phyloP scores from a whole-genome alignment of 768 basidiomycete genomes.

The Collybia nuda region DNA sequence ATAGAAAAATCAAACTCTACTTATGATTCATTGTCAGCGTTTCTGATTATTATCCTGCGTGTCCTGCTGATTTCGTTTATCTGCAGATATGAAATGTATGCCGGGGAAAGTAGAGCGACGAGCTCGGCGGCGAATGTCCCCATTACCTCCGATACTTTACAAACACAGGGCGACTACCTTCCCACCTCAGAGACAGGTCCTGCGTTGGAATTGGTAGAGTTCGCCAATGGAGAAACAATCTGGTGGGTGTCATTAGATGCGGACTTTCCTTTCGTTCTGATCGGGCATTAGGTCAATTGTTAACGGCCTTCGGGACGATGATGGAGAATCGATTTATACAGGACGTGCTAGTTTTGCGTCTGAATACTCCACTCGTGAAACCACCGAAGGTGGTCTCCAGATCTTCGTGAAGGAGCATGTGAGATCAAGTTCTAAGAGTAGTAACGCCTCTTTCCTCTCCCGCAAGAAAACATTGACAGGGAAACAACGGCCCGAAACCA shows the following conservation, averaged over 20 bases:
- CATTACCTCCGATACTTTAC: constrained; percentile 28
- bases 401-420: constrained; percentile 77
- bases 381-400: constrained; percentile 58
- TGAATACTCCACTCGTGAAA: constrained; percentile 60
- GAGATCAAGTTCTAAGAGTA: constrained; percentile 65
- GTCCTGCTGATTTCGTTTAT: constrained; percentile 15
- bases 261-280: constrained; percentile 9
- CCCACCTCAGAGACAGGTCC: constrained; percentile 47
- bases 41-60: not conserved
- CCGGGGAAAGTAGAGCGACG: constrained; percentile 51
- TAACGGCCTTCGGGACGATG: constrained; percentile 78
- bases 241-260: constrained; percentile 48
- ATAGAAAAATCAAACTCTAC: constrained; percentile 68
- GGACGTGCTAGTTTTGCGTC: constrained; percentile 73
- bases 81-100: constrained; percentile 78
- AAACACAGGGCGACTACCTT: constrained; percentile 24
- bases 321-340: constrained; percentile 66
- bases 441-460: constrained; percentile 58
- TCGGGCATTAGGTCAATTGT: constrained; percentile 66
- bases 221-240: constrained; percentile 86
- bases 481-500: constrained; percentile 76
- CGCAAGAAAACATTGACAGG: constrained; percentile 57
- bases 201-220: constrained; percentile 76
- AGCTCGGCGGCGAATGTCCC: constrained; percentile 31
- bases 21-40: constrained; percentile 77